Evolutionary conservation across 257 asterid genomes (phyloP), one percentile per base, ranked within the genome.

Genomic region (Solanum okadae): DNA sequence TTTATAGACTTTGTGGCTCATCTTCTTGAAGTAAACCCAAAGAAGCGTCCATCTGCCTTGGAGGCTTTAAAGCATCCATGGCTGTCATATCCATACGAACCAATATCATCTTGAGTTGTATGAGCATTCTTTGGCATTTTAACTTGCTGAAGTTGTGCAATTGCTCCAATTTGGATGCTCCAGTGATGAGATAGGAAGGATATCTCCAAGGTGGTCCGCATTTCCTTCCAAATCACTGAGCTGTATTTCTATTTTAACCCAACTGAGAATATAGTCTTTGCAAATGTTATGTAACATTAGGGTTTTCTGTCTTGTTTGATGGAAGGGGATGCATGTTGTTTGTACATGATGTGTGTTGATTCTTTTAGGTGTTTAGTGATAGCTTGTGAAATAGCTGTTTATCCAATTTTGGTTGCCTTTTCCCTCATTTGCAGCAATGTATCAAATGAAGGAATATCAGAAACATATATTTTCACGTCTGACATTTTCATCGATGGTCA

Each of bases 41-140:
- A 90, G 84, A 95, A 92, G 90, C 93, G 99, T 73, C 99, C 98
- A 34, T 94, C 99, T 83, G 99, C 98, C 37, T 87, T 96, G 38
- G 98, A 96, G 88, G 98, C 99, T 89, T 92, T 97, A 44, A 97
- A 95, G 90, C 98, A 96, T 85, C 98, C 99, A 25, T 96, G 99
- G 99, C 91, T 97, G 75, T 96, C 98, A 87, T 97, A 97, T 87
- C 99, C 99, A 75, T 97, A 97, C 6, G 99, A 96, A 77, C 99
- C 99, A 78, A 95, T 97, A 90, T 97, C 99, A 16, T 94, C 99
- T 34, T 97, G 93, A 96, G 38, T 52, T 44, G 78, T 23, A 6
- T 67, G 56, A 86, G 23, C 67, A 67, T 78, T 71, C 20, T 38
- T 56, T 22, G 87, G 67, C 31, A 61, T 65, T 34, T 78, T 27